Base-by-base conservation (phyloP, 139 green algal species). In the Pleodorina starrii region DNA sequence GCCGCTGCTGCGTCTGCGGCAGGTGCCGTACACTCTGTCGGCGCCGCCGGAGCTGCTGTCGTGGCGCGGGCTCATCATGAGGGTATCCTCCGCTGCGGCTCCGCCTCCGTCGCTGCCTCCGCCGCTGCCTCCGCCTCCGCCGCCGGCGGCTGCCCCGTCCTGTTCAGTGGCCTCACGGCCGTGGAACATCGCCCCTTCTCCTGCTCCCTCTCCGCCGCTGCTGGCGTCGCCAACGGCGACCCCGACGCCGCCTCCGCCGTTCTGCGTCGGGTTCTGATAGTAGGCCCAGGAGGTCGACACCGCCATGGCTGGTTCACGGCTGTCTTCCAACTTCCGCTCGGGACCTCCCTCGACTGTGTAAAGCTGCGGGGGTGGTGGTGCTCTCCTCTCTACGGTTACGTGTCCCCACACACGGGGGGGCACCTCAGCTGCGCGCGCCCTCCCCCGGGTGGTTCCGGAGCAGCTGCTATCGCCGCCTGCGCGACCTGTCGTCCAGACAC, bases 271-370 rank as follows among this genome's bases (percentile, higher is more conserved):
- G 50, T 21, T 50, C 57, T 54, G 81, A 42, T 78, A 87, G n/a
- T 87, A 57, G 4, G 60, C 60, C 81, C 81, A 87, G 4, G 81
- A 87, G 6, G 60, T 74, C 0, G 81, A 87, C 7, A 77, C 81
- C 0, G 81, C 81, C 81, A 87, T 86, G 10, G 21, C 36, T 21
- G 11, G 48, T n/a, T n/a, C n/a, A n/a, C n/a, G n/a, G n/a, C n/a
- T n/a, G n/a, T n/a, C n/a, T n/a, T n/a, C n/a, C n/a, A n/a, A n/a
- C n/a, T n/a, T n/a, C n/a, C n/a, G n/a, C n/a, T n/a, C n/a, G n/a
- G n/a, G n/a, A n/a, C n/a, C n/a, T n/a, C n/a, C n/a, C n/a, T n/a
- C n/a, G n/a, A n/a, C n/a, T n/a, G n/a, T n/a, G n/a, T n/a, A n/a
- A n/a, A n/a, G n/a, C n/a, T n/a, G n/a, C n/a, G n/a, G n/a, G n/a